Evolutionary conservation across 2,329 filamentous ascomycete genomes (phyloP).

Genomic region (Tolypocladium capitatum): DNA sequence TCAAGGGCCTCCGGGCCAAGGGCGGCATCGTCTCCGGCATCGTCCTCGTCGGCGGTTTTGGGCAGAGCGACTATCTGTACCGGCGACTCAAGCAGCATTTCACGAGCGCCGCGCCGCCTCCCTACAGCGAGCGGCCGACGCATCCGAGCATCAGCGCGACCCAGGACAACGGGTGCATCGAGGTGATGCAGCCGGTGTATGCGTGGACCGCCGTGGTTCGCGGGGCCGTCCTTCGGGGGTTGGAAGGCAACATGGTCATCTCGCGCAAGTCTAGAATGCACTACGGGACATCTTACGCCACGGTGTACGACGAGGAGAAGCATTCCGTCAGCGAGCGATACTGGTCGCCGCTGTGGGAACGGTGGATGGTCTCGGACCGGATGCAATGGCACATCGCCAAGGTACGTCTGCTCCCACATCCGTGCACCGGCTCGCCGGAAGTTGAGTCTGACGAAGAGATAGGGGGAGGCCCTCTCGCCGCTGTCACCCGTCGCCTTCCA

Average conservation of each 20-base stretch:
- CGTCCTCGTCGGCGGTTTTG: slow-evolving; percentile 70
- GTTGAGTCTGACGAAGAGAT: slow-evolving; percentile 1
- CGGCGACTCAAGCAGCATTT: slow-evolving; percentile 58
- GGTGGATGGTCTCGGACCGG: slow-evolving; percentile 71
- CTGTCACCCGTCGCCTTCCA: slow-evolving; percentile 65
- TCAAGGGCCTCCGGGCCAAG: slow-evolving; percentile 46
- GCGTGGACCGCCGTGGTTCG: slow-evolving; percentile 72
- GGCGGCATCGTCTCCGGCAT: slow-evolving; percentile 58
- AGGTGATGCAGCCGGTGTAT: slow-evolving; percentile 72
- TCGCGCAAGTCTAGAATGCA: slow-evolving; percentile 61
- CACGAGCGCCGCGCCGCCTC: slow-evolving; percentile 40
- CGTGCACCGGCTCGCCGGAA: background rate
- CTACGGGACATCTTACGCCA: slow-evolving; percentile 72
- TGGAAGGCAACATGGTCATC: slow-evolving; percentile 70
- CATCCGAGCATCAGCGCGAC: slow-evolving; percentile 39
- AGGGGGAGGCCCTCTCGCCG: slow-evolving; percentile 67
- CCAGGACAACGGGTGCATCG: slow-evolving; percentile 44
- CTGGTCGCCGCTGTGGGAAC: slow-evolving; percentile 67
- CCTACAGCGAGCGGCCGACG: slow-evolving; percentile 58
- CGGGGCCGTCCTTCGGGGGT: slow-evolving; percentile 59
- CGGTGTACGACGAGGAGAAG: slow-evolving; percentile 63
- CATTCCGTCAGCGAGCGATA: slow-evolving; percentile 63
- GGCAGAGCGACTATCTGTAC: slow-evolving; percentile 66
- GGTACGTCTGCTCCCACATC: slow-evolving; percentile 26
- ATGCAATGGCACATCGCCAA: slow-evolving; percentile 83